phyloP scores from a whole-genome alignment of 208 protist species.

The Trypanosoma grayi region DNA sequence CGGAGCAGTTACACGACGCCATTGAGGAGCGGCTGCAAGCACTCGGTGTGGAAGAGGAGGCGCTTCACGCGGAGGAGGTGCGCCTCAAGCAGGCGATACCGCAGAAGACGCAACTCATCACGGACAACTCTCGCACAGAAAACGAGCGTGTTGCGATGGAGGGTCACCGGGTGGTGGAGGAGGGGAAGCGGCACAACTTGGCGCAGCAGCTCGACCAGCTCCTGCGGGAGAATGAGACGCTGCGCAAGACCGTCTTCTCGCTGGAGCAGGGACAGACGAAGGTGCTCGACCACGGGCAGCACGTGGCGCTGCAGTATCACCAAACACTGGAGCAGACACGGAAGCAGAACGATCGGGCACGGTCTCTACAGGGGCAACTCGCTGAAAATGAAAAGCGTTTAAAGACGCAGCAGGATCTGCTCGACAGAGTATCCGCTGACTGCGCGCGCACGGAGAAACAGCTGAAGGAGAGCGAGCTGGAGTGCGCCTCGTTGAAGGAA shows the following conservation, averaged over 20 bases:
- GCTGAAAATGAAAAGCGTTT: constrained; percentile 91
- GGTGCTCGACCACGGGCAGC: constrained; percentile 72
- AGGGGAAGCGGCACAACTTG: constrained; percentile 88
- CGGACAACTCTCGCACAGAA: constrained; percentile 65
- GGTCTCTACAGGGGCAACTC: constrained; percentile 90
- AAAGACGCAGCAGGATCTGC: constrained; percentile 96
- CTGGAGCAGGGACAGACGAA: constrained; percentile 91
- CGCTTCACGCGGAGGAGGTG: constrained; percentile 54
- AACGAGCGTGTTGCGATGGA: constrained; percentile 48
- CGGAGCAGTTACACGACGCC: constrained; percentile 36
- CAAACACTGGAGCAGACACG: constrained; percentile 94
- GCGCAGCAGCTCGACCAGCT: constrained; percentile 86
- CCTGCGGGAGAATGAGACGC: constrained; percentile 84
- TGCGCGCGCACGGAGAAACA: constrained; percentile 97
- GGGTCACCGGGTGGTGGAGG: constrained; percentile 77
- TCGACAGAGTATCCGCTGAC: constrained; percentile 95
- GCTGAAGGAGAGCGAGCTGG: constrained; percentile 94
- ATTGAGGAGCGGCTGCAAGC: constrained; percentile 57
- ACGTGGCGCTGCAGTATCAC: constrained; percentile 78
- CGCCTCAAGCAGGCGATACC: constrained; percentile 61
- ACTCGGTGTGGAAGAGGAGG: constrained; percentile 65
- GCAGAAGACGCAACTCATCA: constrained; percentile 62
- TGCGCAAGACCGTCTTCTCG: constrained; percentile 89
- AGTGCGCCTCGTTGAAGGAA: constrained; percentile 92
- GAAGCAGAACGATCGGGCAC: constrained; percentile 67